Base-by-base conservation (phyloP, 208 protist genomes). In the Herpetomonas samuelpessoai region DNA sequence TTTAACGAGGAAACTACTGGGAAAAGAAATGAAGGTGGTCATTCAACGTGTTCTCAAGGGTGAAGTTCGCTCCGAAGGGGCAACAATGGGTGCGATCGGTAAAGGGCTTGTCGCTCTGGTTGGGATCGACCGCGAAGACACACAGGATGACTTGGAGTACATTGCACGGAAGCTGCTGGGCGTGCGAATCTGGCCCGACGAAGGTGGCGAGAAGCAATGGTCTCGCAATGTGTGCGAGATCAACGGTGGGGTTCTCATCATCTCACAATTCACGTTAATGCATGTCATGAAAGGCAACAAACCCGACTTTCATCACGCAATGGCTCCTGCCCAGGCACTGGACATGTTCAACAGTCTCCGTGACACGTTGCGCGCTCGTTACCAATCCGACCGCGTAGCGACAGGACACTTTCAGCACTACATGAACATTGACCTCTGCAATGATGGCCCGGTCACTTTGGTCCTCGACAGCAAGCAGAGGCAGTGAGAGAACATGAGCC, bases 261-360 rank as follows among this genome's bases (percentile, higher is more conserved):
- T 97, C 31, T 94, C 86, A 19, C 92, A 97, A 68, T 97, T 97
- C 62, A 97, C 92, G 35, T 68, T 97, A 22, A 92, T 83, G 71
- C 83, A 93, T 58, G 76, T 86, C 25, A 79, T 96, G 59, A 96
- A 96, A 58, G 92, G 92, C 35, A 92, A 78, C 53, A 96, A 93
- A 54, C 88, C 88, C 2, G 92, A 97, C 68, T 97, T 97, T 61
- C 92, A 97, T 65, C 63, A 88, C 54, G 92, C 92, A 24, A 96
- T 96, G 90, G 62, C 68, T 22, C 68, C 81, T 2, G 80, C 88
- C 14, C 56, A 76, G 1, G 88, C 92, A 12, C 62, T 75, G 10
- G 68, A 59, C 10, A 79, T 97, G 72, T 97, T 96, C 73, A 73
- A 93, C 68, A 45, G 50, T 21, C 62, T 95, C 14, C 81, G 91